phyloP scores from a whole-genome alignment of 169 alveolate genomes.

The Hepatocystis sp. region DNA sequence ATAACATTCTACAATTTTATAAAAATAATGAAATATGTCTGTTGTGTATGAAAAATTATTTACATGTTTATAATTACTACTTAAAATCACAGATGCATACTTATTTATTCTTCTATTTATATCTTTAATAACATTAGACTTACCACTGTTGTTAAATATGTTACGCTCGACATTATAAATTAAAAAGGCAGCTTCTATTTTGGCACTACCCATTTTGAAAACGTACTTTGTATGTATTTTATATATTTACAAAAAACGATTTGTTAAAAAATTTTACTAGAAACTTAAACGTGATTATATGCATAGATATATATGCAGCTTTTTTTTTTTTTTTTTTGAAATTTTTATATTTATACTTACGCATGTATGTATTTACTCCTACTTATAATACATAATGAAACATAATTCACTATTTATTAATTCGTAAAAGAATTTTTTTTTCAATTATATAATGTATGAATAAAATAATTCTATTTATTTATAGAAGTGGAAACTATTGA shows the following conservation, averaged over 20 bases:
- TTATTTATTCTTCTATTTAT: constrained; percentile 42
- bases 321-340: too few relatives aligned
- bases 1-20: constrained; percentile 48
- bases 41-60: constrained; percentile 70
- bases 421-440: too few relatives aligned
- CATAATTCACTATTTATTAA: too few relatives aligned
- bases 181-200: constrained; percentile 33
- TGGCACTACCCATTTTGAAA: constrained; percentile 21
- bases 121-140: constrained; percentile 27
- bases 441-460: too few relatives aligned
- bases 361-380: too few relatives aligned
- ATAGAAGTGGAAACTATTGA: too few relatives aligned
- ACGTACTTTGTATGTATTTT: not conserved
- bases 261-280: too few relatives aligned
- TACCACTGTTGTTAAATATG: constrained; percentile 2
- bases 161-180: constrained; percentile 43
- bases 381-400: too few relatives aligned
- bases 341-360: too few relatives aligned
- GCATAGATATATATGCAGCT: too few relatives aligned
- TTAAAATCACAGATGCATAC: constrained; percentile 8
- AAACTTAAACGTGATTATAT: too few relatives aligned
- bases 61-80: constrained; percentile 54
- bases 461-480: too few relatives aligned
- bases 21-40: constrained; percentile 53
- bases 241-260: not conserved